Conservation (phyloP, 371 early-diverging fungal species). For the Saksenaea oblongispora region DNA sequence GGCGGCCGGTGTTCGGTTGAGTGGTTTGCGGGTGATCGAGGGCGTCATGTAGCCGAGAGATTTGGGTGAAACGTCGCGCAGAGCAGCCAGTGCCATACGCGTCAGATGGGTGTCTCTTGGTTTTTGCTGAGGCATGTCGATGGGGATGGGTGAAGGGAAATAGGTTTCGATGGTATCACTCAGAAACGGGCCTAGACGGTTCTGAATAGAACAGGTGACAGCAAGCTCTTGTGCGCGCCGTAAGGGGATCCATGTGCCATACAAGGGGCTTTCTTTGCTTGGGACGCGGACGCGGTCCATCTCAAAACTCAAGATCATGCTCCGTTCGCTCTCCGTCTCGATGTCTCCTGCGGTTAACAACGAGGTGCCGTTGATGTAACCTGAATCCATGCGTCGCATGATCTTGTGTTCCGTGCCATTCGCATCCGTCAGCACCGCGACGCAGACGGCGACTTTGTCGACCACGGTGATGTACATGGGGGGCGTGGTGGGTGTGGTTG, state of each 20-base stretch:
- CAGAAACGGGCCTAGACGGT: constrained; percentile 76
- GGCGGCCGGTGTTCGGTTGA: constrained; percentile 20
- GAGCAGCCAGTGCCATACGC: constrained; percentile 35
- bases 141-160: constrained; percentile 75
- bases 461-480: constrained; percentile 73
- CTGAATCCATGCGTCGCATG: constrained; percentile 77
- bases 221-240: constrained; percentile 85
- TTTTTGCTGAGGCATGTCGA: constrained; percentile 38
- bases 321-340: constrained; percentile 82
- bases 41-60: constrained; percentile 5
- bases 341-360: constrained; percentile 88
- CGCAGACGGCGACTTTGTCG: constrained; percentile 74
- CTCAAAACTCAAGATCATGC: constrained; percentile 86
- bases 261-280: constrained; percentile 67
- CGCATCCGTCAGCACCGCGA: constrained; percentile 59
- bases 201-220: constrained; percentile 79
- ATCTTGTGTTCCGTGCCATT: constrained; percentile 55
- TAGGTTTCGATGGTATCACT: constrained; percentile 71
- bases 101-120: constrained; percentile 28
- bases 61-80: constrained; percentile 26
- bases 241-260: constrained; percentile 92
- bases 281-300: constrained; percentile 79
- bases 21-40: not conserved
- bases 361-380: constrained; percentile 83
- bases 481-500: constrained; percentile 38